Base-by-base conservation (phyloP, 2,329 filamentous ascomycete genomes). In the Penicillium hesseltinei region DNA sequence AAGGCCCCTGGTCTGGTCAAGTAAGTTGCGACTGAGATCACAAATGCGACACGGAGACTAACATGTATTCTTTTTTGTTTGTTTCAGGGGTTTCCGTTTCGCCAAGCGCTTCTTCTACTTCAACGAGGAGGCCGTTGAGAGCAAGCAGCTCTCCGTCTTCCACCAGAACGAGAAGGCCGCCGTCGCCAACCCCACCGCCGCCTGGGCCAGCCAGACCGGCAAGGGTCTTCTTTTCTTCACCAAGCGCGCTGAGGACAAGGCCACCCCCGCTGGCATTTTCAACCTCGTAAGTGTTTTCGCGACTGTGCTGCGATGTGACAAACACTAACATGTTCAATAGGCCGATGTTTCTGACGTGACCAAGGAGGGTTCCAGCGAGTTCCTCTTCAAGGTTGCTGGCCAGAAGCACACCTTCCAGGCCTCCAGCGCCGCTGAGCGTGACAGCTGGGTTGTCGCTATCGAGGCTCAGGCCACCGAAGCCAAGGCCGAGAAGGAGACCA, bases 371-470 rank as follows among this genome's bases (percentile, higher is more conserved):
- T 73, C 84, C 65, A 84, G 85, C 78, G 92, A 94, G 79, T 96
- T 99, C 82, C 81, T 86, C 72, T 89, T 97, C 82, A 90, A 88
- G 73, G 79, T 90, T 73, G 87, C 89, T 78, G 89, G 89, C 67
- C 88, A 95, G 80, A 96, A 96, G 86, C 92, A 97, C 84, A 84
- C 84, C 60, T 96, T 99, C 84, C 93, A 97, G 85, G 91, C 93
- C 57, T 71, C 81, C 69, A 88, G 73, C 69, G 69, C 84, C 48
- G 80, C 85, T 58, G 92, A 97, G 80, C 92, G 93, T 73, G 91
- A 96, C 77, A 91, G 89, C 83, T 97, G 94, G 94, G 85, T 96
- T 69, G 80, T 86, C 62, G 89, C 92, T 71, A 76, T 96, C 67
- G 92, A 94, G 84, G 79, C 84, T 70, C 91, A 92, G 82, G 85